A percentile compares a stretch with the other conserved stretches of the same genome.
Conservation (phyloP, 2,329 filamentous ascomycete genomes). For the Anisogramma anomala region DNA sequence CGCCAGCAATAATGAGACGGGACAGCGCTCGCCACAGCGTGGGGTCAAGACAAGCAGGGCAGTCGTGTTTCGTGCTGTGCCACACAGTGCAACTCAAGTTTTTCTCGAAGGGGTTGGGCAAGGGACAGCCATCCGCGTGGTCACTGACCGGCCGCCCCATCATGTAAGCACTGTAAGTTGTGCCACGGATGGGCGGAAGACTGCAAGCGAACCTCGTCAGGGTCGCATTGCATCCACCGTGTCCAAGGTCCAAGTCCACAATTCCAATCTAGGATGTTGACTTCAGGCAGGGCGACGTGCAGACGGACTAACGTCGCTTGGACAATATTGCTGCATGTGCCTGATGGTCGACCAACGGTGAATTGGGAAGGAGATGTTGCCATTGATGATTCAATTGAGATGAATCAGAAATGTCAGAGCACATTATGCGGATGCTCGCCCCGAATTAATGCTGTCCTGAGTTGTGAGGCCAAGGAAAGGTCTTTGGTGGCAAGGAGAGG, state of each 20-base stretch:
- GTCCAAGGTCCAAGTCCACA: slow-evolving; percentile 2
- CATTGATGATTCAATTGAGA: neutral
- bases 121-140: slow-evolving; percentile 2
- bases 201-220: slow-evolving; percentile 7
- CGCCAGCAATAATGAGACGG: slow-evolving; percentile 8
- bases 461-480: neutral
- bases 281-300: slow-evolving; percentile 8
- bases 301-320: slow-evolving; percentile 10
- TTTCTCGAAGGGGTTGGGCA: slow-evolving; percentile 5
- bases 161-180: slow-evolving; percentile 14
- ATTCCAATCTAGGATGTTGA: slow-evolving; percentile 6
- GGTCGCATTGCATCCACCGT: slow-evolving; percentile 11
- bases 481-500: neutral
- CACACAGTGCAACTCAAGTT: slow-evolving; percentile 1
- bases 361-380: slow-evolving; percentile 3
- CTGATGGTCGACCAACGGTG: slow-evolving; percentile 2
- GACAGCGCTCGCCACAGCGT: slow-evolving; percentile 2
- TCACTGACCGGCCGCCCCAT: slow-evolving; percentile 3
- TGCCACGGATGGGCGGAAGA: slow-evolving; percentile 10
- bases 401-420: neutral
- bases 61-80: slow-evolving; percentile 8
- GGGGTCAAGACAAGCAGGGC: slow-evolving; percentile 4
- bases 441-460: slow-evolving; percentile 6
- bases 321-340: slow-evolving; percentile 6
- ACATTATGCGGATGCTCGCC: slow-evolving; percentile 5